phyloP scores from a whole-genome alignment of 805 yeast genomes.

The Hanseniaspora jakobsenii region DNA sequence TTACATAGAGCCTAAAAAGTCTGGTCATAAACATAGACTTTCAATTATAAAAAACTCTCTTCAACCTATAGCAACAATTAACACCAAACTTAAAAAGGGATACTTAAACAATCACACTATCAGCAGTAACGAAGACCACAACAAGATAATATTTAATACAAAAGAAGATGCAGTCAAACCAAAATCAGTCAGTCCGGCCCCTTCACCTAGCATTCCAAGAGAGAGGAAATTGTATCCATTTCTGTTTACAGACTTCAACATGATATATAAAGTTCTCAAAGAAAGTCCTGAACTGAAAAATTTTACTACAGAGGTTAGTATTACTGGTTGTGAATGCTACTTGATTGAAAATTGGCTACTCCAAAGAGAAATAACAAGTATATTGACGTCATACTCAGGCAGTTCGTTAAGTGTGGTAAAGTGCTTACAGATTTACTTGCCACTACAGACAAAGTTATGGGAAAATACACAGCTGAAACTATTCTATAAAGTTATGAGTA shows the following conservation, averaged over 20 bases:
- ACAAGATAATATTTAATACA: too few relatives aligned
- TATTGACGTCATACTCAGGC: conserved; percentile 79
- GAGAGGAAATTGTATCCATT: conserved; percentile 8
- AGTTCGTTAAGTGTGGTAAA: conserved; percentile 50
- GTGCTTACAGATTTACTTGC: conserved; percentile 49
- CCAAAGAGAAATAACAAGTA: conserved; percentile 50
- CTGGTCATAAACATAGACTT: too few relatives aligned
- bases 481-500: conserved; percentile 53
- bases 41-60: too few relatives aligned
- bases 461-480: conserved; percentile 34
- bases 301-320: background rate
- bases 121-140: too few relatives aligned
- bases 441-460: conserved; percentile 28
- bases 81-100: too few relatives aligned
- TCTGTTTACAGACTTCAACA: conserved; percentile 15
- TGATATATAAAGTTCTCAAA: conserved; percentile 5
- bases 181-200: too few relatives aligned
- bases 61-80: too few relatives aligned
- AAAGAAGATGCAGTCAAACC: too few relatives aligned
- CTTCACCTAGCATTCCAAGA: too few relatives aligned
- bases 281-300: background rate
- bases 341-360: conserved; percentile 92
- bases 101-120: too few relatives aligned
- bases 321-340: conserved; percentile 70
- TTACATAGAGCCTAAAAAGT: too few relatives aligned